Evolutionary conservation across 139 green algal genomes (phyloP).

Genomic region (Chara braunii): DNA sequence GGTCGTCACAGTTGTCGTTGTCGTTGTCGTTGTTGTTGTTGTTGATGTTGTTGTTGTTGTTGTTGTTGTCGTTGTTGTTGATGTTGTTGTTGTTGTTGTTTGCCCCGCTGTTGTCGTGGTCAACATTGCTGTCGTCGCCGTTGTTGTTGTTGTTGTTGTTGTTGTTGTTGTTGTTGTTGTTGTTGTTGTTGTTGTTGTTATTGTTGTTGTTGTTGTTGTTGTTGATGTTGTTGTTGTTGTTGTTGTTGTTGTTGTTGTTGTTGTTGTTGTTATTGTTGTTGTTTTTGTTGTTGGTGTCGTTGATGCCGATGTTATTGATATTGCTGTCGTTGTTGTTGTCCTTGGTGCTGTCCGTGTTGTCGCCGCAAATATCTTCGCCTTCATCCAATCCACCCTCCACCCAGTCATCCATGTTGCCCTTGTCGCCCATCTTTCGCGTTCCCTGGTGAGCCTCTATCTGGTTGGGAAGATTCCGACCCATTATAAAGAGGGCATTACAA

Average conservation of each 20-base stretch:
- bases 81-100: background rate
- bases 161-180: background rate
- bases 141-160: slow-evolving; percentile 1
- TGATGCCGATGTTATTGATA: background rate
- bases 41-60: background rate
- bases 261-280: background rate
- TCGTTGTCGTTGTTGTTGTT: background rate
- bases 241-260: slow-evolving; percentile 1
- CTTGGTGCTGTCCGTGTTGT: too few species aligned
- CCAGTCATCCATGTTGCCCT: too few species aligned
- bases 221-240: background rate
- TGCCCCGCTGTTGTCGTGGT: background rate
- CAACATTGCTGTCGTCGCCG: background rate
- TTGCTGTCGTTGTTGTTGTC: background rate
- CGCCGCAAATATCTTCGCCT: too few species aligned
- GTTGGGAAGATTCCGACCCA: too few species aligned
- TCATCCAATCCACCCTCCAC: too few species aligned
- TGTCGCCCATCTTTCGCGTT: too few species aligned
- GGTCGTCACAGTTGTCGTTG: background rate
- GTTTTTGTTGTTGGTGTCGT: background rate
- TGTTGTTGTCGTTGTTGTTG: background rate
- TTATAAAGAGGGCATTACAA: too few species aligned
- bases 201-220: background rate
- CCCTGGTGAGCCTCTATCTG: too few species aligned
- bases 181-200: background rate